phyloP scores from a whole-genome alignment of 2,329 filamentous ascomycete genomes.

The Allantophomopsis lycopodina region DNA sequence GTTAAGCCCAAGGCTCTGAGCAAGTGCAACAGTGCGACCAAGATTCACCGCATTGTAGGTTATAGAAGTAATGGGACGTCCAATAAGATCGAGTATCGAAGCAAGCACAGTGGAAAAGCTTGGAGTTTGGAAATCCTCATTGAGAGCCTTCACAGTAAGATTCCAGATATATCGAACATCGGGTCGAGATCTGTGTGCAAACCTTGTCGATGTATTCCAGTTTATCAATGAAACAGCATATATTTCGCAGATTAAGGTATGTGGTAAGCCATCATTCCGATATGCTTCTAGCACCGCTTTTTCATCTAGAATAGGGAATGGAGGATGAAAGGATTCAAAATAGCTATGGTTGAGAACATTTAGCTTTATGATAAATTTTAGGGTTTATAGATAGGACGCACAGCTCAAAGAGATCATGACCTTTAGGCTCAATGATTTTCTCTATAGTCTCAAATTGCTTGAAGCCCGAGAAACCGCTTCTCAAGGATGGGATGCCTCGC shows the following conservation, averaged over 20 bases:
- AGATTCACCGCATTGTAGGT: slow-evolving; percentile 39
- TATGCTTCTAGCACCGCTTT: slow-evolving; percentile 35
- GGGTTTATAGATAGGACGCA: slow-evolving; percentile 13
- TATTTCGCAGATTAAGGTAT: slow-evolving; percentile 39
- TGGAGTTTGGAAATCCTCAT: slow-evolving; percentile 43
- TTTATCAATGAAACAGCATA: slow-evolving; percentile 44
- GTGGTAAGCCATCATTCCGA: slow-evolving; percentile 32
- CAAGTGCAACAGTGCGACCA: slow-evolving; percentile 35
- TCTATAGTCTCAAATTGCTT: slow-evolving; percentile 41
- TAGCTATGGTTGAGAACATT: slow-evolving; percentile 24
- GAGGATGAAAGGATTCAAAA: slow-evolving; percentile 39
- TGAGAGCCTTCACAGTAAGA: slow-evolving; percentile 42
- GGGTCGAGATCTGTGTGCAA: slow-evolving; percentile 32
- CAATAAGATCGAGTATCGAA: slow-evolving; percentile 42
- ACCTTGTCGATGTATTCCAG: slow-evolving; percentile 34
- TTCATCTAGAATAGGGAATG: slow-evolving; percentile 47
- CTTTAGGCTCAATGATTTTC: slow-evolving; percentile 41
- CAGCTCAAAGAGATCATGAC: slow-evolving; percentile 33
- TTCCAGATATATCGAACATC: slow-evolving; percentile 50
- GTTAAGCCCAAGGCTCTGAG: slow-evolving; percentile 39
- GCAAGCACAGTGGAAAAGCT: slow-evolving; percentile 43
- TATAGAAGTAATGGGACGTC: slow-evolving; percentile 44
- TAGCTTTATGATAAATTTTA: slow-evolving; percentile 2
- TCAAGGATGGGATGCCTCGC: slow-evolving; percentile 20
- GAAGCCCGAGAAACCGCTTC: slow-evolving; percentile 19